phyloP scores from a whole-genome alignment of 208 protist genomes.

The Phytomonas sp. region DNA sequence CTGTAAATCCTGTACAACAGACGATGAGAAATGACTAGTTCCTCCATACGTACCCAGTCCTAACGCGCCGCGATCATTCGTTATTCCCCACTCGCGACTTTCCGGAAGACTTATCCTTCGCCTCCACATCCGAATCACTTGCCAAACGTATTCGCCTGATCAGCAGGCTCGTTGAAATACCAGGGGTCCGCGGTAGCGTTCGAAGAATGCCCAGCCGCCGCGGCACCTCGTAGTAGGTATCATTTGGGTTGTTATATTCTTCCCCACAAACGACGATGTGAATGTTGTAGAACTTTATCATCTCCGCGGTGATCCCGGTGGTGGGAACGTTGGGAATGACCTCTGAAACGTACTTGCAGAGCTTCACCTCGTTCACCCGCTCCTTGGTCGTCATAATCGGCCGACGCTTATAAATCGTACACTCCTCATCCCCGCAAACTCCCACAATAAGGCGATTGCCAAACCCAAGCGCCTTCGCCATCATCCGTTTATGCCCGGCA shows the following conservation, averaged over 20 bases:
- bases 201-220: slow-evolving; percentile 81
- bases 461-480: slow-evolving; percentile 75
- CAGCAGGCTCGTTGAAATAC: slow-evolving; percentile 86
- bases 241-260: slow-evolving; percentile 84
- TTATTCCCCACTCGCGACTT: slow-evolving; percentile 32
- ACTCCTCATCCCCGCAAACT: slow-evolving; percentile 87
- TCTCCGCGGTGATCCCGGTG: slow-evolving; percentile 76
- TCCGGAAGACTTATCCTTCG: slow-evolving; percentile 48
- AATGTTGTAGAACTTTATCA: slow-evolving; percentile 89
- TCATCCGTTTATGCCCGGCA: slow-evolving; percentile 83
- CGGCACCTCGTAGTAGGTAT: slow-evolving; percentile 86
- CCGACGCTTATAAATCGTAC: slow-evolving; percentile 78
- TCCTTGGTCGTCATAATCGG: slow-evolving; percentile 90
- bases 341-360: slow-evolving; percentile 87
- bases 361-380: slow-evolving; percentile 76
- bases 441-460: slow-evolving; percentile 89
- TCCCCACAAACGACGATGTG: slow-evolving; percentile 87
- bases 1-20: neutral
- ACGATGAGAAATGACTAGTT: neutral
- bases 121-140: slow-evolving; percentile 39
- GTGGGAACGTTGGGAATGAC: slow-evolving; percentile 87
- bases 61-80: slow-evolving; percentile 11
- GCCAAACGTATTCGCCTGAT: slow-evolving; percentile 71
- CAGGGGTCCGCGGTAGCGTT: slow-evolving; percentile 79
- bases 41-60: no score